A percentile compares a stretch with the other conserved stretches of the same genome.
These are phyloP conservation scores for Mucor plumbeus DNA, from an alignment of 371 early-diverging fungal genomes.

Conservation along the genomic window DNA sequence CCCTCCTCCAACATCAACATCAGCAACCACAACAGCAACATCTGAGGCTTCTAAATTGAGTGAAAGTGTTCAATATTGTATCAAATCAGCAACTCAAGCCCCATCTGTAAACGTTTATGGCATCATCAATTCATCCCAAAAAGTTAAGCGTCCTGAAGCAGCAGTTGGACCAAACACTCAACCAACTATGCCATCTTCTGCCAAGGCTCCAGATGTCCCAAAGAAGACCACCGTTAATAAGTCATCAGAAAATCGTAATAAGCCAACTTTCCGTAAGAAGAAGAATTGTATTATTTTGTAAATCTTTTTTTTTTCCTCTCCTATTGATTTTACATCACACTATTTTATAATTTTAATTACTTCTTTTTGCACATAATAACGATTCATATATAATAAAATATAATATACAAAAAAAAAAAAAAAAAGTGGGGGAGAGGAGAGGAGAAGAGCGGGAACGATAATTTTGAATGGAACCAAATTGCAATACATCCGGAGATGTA, in stretches of 20 bases:
- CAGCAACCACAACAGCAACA: neutral
- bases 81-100: conserved; percentile 17
- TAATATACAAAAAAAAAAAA: too few species aligned
- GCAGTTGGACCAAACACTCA: conserved; percentile 7
- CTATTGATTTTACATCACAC: too few species aligned
- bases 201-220: conserved; percentile 14
- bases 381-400: too few species aligned
- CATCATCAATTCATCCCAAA: neutral
- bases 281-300: conserved; percentile 9
- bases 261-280: conserved; percentile 7
- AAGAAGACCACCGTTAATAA: neutral
- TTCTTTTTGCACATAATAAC: too few species aligned
- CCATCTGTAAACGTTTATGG: conserved; percentile 7
- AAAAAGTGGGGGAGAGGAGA: too few species aligned
- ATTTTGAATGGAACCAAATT: neutral
- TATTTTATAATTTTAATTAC: too few species aligned
- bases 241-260: conserved; percentile 3
- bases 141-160: conserved; percentile 10
- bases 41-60: neutral
- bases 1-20: neutral
- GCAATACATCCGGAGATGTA: neutral
- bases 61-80: conserved; percentile 19
- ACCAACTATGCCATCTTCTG: conserved; percentile 19
- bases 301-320: neutral
- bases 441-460: too few species aligned